A percentile compares a stretch with the other conserved stretches of the same genome.
These are phyloP conservation scores for Hypomyces perniciosus DNA, from an alignment of 2,329 filamentous ascomycete genomes.

Conservation along the genomic window DNA sequence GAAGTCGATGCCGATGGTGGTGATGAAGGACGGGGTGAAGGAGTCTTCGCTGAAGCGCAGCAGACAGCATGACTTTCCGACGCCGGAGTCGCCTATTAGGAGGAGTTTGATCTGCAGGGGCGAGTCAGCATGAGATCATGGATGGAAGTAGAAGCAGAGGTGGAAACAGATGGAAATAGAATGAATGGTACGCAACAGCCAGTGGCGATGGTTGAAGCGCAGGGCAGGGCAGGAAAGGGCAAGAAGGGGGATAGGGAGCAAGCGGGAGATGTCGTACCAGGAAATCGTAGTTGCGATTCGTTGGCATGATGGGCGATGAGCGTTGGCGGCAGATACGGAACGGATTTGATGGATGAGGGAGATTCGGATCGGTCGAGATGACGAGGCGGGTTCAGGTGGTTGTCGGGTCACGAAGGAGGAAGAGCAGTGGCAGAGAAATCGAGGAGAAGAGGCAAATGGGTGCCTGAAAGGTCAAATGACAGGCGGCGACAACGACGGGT, in stretches of 20 bases:
- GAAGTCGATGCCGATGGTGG: conserved; percentile 99
- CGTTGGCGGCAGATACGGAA: conserved; percentile 10
- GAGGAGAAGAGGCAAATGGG: too few relatives aligned
- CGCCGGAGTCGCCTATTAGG: conserved; percentile 92
- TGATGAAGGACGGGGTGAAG: conserved; percentile 96
- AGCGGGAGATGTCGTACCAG: conserved; percentile 57
- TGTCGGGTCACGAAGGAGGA: too few relatives aligned
- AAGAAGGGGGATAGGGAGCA: conserved; percentile 11
- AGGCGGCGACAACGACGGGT: neutral
- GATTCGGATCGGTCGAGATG: neutral
- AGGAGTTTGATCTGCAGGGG: conserved; percentile 80
- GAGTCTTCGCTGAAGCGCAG: conserved; percentile 96
- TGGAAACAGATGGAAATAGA: too few relatives aligned
- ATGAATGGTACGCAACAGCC: neutral
- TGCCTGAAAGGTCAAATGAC: too few relatives aligned
- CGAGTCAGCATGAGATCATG: conserved; percentile 9
- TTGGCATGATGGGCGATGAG: conserved; percentile 64
- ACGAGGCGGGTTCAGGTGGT: neutral
- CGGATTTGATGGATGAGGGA: neutral
- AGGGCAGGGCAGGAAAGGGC: neutral
- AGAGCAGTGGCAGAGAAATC: too few relatives aligned
- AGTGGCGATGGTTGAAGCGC: neutral
- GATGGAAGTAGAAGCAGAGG: neutral
- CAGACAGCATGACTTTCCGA: conserved; percentile 95
- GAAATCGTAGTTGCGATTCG: conserved; percentile 98